Percentiles rank a stretch among this genome's conserved stretches.
Conservation (phyloP, 2,329 filamentous ascomycete species). For the Elsinoe arachidis region DNA sequence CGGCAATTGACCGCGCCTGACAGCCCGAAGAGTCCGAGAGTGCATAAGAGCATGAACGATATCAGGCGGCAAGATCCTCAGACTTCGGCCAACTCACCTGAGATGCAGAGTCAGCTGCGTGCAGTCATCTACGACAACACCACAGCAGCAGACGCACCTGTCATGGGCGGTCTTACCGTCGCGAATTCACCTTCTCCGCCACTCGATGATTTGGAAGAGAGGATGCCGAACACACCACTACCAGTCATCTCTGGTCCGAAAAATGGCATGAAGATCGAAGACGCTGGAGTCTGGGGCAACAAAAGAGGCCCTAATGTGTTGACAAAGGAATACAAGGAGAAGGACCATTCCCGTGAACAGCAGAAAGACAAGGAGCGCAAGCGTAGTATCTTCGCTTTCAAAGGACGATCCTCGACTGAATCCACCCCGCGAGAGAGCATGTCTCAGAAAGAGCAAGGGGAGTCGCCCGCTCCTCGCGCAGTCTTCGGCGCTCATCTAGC, state of each 20-base stretch:
- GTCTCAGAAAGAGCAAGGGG: not conserved
- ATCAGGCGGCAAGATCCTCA: slow-evolving; percentile 18
- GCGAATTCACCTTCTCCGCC: slow-evolving; percentile 28
- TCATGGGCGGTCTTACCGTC: slow-evolving; percentile 34
- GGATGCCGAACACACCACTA: not conserved
- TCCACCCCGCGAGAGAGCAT: slow-evolving; percentile 23
- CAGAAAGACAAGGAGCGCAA: slow-evolving; percentile 68
- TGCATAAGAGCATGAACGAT: slow-evolving; percentile 31
- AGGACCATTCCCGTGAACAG: not conserved
- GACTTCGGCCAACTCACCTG: slow-evolving; percentile 18
- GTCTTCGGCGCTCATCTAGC: slow-evolving; percentile 79
- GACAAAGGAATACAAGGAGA: slow-evolving; percentile 2
- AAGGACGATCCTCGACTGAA: slow-evolving; percentile 63
- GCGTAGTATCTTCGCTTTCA: slow-evolving; percentile 56
- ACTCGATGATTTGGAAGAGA: slow-evolving; percentile 15
- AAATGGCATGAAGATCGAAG: slow-evolving; percentile 75
- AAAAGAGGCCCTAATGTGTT: slow-evolving; percentile 35
- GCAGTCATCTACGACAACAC: slow-evolving; percentile 48
- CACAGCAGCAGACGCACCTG: slow-evolving; percentile 48
- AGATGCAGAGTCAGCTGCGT: slow-evolving; percentile 21
- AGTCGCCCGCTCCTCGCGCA: slow-evolving; percentile 40
- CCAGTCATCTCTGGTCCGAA: slow-evolving; percentile 69
- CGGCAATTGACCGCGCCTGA: not conserved
- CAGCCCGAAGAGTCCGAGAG: slow-evolving; percentile 22
- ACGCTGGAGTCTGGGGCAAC: slow-evolving; percentile 78